Percentiles rank a stretch among this genome's conserved stretches.
Conservation (phyloP, 139 green algal genomes). For the Chlamydomonas schloesseri region DNA sequence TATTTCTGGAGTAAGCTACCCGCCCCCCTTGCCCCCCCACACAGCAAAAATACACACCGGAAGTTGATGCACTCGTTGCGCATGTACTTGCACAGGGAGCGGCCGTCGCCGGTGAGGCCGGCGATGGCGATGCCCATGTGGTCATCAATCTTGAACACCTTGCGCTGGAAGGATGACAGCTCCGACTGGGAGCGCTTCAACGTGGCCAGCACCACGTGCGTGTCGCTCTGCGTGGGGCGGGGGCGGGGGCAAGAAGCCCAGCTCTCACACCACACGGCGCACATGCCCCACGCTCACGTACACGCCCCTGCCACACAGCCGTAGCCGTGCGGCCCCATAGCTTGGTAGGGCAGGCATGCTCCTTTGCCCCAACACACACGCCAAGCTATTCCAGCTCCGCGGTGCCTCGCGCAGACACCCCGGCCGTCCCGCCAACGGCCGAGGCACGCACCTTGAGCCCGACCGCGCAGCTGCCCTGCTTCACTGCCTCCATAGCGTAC, state of each 20-base stretch:
- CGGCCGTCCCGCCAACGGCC: too few species aligned
- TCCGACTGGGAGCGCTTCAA: slow-evolving; percentile 93
- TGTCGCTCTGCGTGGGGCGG: slow-evolving; percentile 85
- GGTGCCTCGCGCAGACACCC: too few species aligned
- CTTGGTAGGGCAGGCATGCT: too few species aligned
- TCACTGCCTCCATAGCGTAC: slow-evolving; percentile 99
- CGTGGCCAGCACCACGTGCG: slow-evolving; percentile 91
- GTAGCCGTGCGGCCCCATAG: too few species aligned
- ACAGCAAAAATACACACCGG: slow-evolving; percentile 66
- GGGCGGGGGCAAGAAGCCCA: background rate
- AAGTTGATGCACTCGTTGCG: slow-evolving; percentile 96
- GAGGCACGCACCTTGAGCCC: slow-evolving; percentile 85
- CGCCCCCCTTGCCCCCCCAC: background rate
- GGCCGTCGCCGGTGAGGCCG: slow-evolving; percentile 94
- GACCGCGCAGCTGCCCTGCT: slow-evolving; percentile 95
- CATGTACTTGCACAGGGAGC: slow-evolving; percentile 96
- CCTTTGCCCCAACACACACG: too few species aligned
- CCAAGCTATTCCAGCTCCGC: too few species aligned
- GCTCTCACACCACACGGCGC: too few species aligned
- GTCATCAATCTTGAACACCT: slow-evolving; percentile 98
- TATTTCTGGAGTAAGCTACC: too few species aligned
- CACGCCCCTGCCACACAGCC: too few species aligned
- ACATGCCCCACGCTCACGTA: too few species aligned
- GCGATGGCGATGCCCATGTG: slow-evolving; percentile 97
- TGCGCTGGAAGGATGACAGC: slow-evolving; percentile 91